Conservation (phyloP, 2,329 filamentous ascomycete species). For the Apiospora arundinis region DNA sequence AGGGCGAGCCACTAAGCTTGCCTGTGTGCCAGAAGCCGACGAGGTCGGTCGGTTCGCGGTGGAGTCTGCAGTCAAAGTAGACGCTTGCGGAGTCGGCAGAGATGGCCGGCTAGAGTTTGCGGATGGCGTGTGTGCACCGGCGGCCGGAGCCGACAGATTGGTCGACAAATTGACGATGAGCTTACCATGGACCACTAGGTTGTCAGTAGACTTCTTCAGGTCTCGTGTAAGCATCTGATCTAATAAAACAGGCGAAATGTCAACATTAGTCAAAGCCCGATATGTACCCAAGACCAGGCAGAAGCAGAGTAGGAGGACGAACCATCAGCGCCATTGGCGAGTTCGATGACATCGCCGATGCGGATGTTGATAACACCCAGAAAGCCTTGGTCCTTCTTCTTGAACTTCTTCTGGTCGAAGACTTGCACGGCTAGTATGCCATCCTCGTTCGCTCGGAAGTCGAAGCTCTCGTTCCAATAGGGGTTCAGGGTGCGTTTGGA, state of each 20-base stretch:
- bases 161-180: conserved; percentile 96
- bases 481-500: conserved; percentile 98
- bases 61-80: conserved; percentile 51
- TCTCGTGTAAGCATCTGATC: conserved; percentile 98
- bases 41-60: conserved; percentile 59
- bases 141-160: conserved; percentile 77
- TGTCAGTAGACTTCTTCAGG: conserved; percentile 97
- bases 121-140: conserved; percentile 43
- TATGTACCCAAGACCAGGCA: conserved; percentile 5
- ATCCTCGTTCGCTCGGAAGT: conserved; percentile 91
- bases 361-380: conserved; percentile 97
- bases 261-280: background rate
- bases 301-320: conserved; percentile 42
- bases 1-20: conserved; percentile 52
- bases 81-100: conserved; percentile 50
- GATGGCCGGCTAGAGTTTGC: conserved; percentile 54
- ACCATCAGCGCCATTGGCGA: conserved; percentile 92
- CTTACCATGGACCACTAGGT: conserved; percentile 96
- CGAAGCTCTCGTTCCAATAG: conserved; percentile 99
- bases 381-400: conserved; percentile 99
- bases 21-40: conserved; percentile 54
- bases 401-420: conserved; percentile 99
- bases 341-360: conserved; percentile 91
- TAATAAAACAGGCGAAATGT: conserved; percentile 58
- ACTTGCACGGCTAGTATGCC: conserved; percentile 98